Conservation (phyloP, 108 stramenopile species). For the Phaeodactylum tricornutum region DNA sequence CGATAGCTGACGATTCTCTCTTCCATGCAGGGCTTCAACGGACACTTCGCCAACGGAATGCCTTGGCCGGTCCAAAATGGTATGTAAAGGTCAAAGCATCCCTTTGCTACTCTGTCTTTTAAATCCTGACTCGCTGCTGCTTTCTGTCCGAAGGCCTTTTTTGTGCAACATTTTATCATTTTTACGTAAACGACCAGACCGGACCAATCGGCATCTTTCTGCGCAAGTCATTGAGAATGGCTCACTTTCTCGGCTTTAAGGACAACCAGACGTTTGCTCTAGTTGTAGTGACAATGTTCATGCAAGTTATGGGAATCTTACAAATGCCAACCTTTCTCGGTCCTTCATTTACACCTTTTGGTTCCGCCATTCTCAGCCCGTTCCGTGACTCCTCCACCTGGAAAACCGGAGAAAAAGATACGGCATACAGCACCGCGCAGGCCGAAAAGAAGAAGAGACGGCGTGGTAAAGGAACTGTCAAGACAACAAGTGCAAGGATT, state of each 20-base stretch:
- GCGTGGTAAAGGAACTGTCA: no score
- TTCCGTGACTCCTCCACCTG: not conserved
- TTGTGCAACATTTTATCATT: conserved; percentile 61
- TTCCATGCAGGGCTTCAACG: conserved; percentile 40
- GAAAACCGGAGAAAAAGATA: not conserved
- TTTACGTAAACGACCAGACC: conserved; percentile 55
- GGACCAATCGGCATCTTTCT: conserved; percentile 46
- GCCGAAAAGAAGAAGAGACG: not conserved
- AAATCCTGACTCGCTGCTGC: not conserved
- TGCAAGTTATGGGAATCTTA: conserved; percentile 54
- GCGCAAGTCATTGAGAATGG: conserved; percentile 18
- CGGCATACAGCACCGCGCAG: not conserved
- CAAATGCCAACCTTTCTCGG: conserved; percentile 58
- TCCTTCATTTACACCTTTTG: conserved; percentile 56
- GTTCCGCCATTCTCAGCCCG: conserved; percentile 5
- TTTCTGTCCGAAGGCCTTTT: conserved; percentile 2
- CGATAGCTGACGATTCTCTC: no score
- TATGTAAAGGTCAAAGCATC: not conserved
- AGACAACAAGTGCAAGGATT: no score
- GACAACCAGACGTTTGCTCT: conserved; percentile 47
- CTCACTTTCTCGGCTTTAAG: conserved; percentile 19
- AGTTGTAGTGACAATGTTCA: conserved; percentile 43
- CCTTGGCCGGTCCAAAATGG: conserved; percentile 63
- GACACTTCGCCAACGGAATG: conserved; percentile 43
- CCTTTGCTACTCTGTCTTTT: not conserved